Evolutionary conservation across 352 stramenopile genomes (phyloP), one percentile per base, ranked within the genome.

Genomic region (Pythium monospermum): DNA sequence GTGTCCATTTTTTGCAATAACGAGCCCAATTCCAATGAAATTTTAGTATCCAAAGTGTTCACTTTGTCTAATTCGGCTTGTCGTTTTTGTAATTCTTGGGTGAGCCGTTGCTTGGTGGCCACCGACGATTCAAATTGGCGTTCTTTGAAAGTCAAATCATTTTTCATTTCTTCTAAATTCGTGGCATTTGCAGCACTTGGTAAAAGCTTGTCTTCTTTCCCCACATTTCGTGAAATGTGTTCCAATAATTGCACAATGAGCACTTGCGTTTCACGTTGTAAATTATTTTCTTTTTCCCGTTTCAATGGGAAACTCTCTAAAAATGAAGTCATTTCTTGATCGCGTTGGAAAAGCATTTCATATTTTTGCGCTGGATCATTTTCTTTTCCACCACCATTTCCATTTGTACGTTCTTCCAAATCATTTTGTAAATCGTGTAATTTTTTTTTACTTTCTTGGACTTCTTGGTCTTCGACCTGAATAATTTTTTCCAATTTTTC

Each of bases 321-420:
- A 54, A 97, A 97, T 22, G 68, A 38, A 8, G 80, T 96, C 90
- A 97, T 97, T 63, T 97, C 87, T 57, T 91, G 78, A 69, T 97
- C 90, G 23, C 84, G 72, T 67, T 95, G 75, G 59, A 87, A 88
- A 22, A 97, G 68, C 23, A 83, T 66, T 48, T 97, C 89, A 56
- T 95, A 93, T 49, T 95, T 96, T 21, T 91, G 77, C 0, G 67
- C 69, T 16, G 60, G 57, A 43, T 82, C 76, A 50, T 53, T 76
- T 43, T 88, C 77, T n/a, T 78, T 78, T n/a, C n/a, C n/a, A n/a
- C n/a, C n/a, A 0, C 76, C 75, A 13, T 68, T 69, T 37, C 78
- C 69, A 30, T 78, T 83, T 13, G 70, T 72, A 21, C 78, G 69
- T 46, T 89, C 72, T 27, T 92, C 78, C 19, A 85, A 42, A 18